Conservation (phyloP, 2,329 filamentous ascomycete species). For the Ceratocystis diversiconidia region DNA sequence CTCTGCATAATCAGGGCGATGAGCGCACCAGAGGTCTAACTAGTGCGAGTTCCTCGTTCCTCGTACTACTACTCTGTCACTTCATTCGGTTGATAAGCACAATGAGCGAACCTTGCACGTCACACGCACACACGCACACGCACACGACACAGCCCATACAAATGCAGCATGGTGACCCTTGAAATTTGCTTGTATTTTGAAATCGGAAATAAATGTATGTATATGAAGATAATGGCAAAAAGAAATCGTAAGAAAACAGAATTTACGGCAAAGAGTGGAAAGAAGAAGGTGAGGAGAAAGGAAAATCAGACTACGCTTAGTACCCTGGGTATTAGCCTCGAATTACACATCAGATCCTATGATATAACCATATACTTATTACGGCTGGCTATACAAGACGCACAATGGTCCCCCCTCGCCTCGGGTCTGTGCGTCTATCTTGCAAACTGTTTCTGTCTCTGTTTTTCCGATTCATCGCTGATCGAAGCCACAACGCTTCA, state of each 20-base stretch:
- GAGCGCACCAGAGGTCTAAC: background rate
- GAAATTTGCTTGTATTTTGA: too few relatives aligned
- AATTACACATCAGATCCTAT: background rate
- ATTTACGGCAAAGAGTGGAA: too few relatives aligned
- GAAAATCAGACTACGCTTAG: background rate
- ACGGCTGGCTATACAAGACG: background rate
- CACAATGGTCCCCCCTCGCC: conserved; percentile 1
- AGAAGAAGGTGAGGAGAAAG: background rate
- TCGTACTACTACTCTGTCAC: too few relatives aligned
- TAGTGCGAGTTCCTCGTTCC: too few relatives aligned
- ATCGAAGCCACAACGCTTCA: conserved; percentile 3
- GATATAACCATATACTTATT: background rate
- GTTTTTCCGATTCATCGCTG: background rate
- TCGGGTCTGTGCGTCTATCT: background rate
- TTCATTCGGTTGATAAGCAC: too few relatives aligned
- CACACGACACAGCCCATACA: too few relatives aligned
- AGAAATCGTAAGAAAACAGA: too few relatives aligned
- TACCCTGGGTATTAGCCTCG: background rate
- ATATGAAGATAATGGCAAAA: too few relatives aligned
- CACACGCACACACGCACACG: too few relatives aligned
- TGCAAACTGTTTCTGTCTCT: conserved; percentile 2
- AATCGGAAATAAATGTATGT: too few relatives aligned
- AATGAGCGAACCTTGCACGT: too few relatives aligned
- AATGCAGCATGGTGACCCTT: too few relatives aligned
- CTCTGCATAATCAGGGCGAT: background rate